Evolutionary conservation across 1,284 basidiomycete genomes (phyloP), one percentile per base, ranked within the genome.

Genomic region (Butyriboletus appendiculatus): DNA sequence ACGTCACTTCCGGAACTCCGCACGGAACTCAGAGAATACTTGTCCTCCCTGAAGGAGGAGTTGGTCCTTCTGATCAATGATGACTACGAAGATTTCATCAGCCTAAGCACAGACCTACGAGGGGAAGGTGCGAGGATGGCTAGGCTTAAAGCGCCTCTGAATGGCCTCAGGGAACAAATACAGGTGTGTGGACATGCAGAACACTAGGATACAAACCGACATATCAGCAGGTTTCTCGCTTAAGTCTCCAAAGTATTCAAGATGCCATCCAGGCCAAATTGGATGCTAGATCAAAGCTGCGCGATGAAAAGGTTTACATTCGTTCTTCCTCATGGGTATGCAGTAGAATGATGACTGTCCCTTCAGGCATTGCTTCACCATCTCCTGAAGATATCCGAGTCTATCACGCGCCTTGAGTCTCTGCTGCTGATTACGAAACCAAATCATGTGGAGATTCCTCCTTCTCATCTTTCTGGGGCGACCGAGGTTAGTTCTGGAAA

Each of bases 71-170:
- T 98, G 67, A 98, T 99, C 72, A 98, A 99, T 70, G 90, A 95
- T 65, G 96, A 98, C 73, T 98, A 98, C 71, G 94, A 95, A 70
- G 95, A 95, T 42, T 98, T 98, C 71, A 97, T 99, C 61, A 94
- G 91, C 61, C 79, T 99, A 24, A 96, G 95, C 59, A 95, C 91
- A 2, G 92, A 95, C 61, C 70, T 97, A 59, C 80, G 86, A 56
- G 92, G 90, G 32, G 94, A 97, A 71, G 92, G 91, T 2, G 77
- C 78, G 44, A 78, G 91, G 57, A 69, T 96, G 62, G 79, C 82
- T 58, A 76, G 80, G 50, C 70, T 96, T 50, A 82, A 85, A 63
- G 69, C 70, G 34, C 94, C 94, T 2, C 67, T 96, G 45, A 73
- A 66, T 11, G 76, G 75, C 18, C 70, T 96, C n/a, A 84, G 82